phyloP scores from a whole-genome alignment of 768 basidiomycete species.

The Ramaria sp. region DNA sequence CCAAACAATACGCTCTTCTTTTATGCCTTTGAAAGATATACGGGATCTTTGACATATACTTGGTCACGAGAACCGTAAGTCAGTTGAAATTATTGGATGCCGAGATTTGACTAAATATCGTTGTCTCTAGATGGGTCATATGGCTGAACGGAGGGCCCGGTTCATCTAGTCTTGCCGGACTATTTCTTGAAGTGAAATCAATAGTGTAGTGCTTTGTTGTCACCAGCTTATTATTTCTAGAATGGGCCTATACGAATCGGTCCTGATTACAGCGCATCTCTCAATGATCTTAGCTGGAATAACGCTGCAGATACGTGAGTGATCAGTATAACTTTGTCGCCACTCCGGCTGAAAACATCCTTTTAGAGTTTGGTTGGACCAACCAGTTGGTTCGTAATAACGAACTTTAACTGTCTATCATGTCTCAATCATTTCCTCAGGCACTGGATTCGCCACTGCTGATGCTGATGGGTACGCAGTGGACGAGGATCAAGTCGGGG shows the following conservation, averaged over 20 bases:
- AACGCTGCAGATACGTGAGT: slow-evolving; percentile 37
- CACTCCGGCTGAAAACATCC: not conserved
- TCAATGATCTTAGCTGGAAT: slow-evolving; percentile 51
- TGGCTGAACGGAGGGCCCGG: slow-evolving; percentile 8
- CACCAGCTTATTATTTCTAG: slow-evolving; percentile 13
- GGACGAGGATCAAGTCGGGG: slow-evolving; percentile 57
- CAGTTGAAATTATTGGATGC: not conserved
- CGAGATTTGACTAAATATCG: not conserved
- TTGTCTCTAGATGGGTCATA: not conserved
- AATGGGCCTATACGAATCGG: slow-evolving; percentile 61
- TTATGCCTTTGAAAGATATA: slow-evolving; percentile 19
- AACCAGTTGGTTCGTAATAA: slow-evolving; percentile 2
- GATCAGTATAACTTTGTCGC: not conserved
- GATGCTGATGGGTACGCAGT: slow-evolving; percentile 47
- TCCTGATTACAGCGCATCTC: slow-evolving; percentile 36
- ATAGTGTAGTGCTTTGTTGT: not conserved
- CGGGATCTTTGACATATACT: slow-evolving; percentile 12
- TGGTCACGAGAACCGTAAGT: slow-evolving; percentile 1
- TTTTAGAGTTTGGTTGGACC: slow-evolving; percentile 4
- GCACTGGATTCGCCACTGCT: slow-evolving; percentile 53
- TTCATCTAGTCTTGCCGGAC: slow-evolving; percentile 4
- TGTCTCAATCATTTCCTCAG: slow-evolving; percentile 15
- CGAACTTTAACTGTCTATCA: not conserved
- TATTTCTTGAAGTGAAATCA: slow-evolving; percentile 4
- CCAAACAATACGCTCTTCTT: slow-evolving; percentile 24